A percentile compares a stretch with the other conserved stretches of the same genome.
Evolutionary conservation across 2,329 filamentous ascomycete species (phyloP).

Genomic region (Celoporthe dispersa): DNA sequence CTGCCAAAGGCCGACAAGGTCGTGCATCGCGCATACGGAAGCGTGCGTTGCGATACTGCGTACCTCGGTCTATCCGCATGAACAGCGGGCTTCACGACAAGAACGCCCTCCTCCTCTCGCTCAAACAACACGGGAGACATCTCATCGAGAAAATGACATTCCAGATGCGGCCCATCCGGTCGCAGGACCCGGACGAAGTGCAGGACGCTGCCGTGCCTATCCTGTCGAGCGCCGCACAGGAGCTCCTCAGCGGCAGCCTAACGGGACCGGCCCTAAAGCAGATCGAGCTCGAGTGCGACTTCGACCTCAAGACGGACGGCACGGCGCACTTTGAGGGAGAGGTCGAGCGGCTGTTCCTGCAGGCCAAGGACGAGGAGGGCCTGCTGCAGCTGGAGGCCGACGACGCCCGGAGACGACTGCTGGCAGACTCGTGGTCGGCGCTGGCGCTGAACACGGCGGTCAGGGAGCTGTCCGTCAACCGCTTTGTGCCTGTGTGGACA

Average conservation of each 20-base stretch:
- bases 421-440: slow-evolving; percentile 26
- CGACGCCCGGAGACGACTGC: slow-evolving; percentile 25
- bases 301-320: slow-evolving; percentile 17
- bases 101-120: slow-evolving; percentile 13
- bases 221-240: slow-evolving; percentile 21
- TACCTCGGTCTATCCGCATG: slow-evolving; percentile 16
- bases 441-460: slow-evolving; percentile 23
- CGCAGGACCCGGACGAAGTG: slow-evolving; percentile 6
- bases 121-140: slow-evolving; percentile 21
- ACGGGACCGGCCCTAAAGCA: slow-evolving; percentile 20
- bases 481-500: slow-evolving; percentile 26
- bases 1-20: background rate
- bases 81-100: slow-evolving; percentile 21
- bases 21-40: slow-evolving; percentile 4
- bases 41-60: slow-evolving; percentile 9
- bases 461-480: slow-evolving; percentile 22
- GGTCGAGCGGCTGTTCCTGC: slow-evolving; percentile 22
- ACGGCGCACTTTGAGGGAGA: slow-evolving; percentile 14
- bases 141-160: slow-evolving; percentile 23
- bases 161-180: slow-evolving; percentile 11
- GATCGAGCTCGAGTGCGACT: slow-evolving; percentile 25
- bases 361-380: slow-evolving; percentile 24
- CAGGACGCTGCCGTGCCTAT: slow-evolving; percentile 13
- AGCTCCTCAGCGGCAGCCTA: slow-evolving; percentile 24
- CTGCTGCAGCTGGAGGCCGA: slow-evolving; percentile 28